A percentile compares a stretch with the other conserved stretches of the same genome.
Evolutionary conservation across 805 yeast species (phyloP).

Genomic region (Kodamaea jinghongensis): DNA sequence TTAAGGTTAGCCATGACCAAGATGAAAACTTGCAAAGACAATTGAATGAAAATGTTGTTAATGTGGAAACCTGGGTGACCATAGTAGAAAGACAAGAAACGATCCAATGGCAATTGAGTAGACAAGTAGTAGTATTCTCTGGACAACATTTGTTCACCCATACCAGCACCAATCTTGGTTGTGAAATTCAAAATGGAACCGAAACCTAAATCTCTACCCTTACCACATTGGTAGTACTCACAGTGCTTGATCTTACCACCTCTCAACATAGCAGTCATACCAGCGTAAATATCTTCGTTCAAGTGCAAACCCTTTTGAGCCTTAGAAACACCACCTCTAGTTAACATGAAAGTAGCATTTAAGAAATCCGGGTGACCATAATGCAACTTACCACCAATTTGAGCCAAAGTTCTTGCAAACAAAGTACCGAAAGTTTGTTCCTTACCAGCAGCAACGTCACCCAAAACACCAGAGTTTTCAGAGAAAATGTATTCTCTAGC

Average conservation of each 20-base stretch:
- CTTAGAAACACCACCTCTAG: constrained; percentile 86
- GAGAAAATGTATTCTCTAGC: constrained; percentile 86
- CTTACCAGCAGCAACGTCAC: constrained; percentile 89
- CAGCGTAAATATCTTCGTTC: constrained; percentile 87
- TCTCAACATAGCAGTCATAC: constrained; percentile 77
- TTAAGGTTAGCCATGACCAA: constrained; percentile 68
- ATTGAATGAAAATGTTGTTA: constrained; percentile 73
- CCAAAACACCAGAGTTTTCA: constrained; percentile 79
- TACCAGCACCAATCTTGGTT: constrained; percentile 88
- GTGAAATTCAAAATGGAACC: constrained; percentile 84
- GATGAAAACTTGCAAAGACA: constrained; percentile 71
- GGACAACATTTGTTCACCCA: constrained; percentile 87
- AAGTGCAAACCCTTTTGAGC: constrained; percentile 84
- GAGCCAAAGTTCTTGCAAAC: constrained; percentile 79
- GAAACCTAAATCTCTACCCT: constrained; percentile 86
- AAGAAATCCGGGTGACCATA: constrained; percentile 89
- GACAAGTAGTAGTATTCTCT: constrained; percentile 82
- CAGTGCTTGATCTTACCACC: constrained; percentile 89
- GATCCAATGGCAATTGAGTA: constrained; percentile 74
- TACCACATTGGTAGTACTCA: constrained; percentile 87
- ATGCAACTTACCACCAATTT: constrained; percentile 82
- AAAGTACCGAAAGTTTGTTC: constrained; percentile 87
- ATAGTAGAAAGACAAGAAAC: constrained; percentile 79
- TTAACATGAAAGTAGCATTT: constrained; percentile 71
- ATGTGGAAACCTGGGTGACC: constrained; percentile 88